Evolutionary conservation across 2,329 filamentous ascomycete genomes (phyloP).

Genomic region (Alternaria metachromatica): DNA sequence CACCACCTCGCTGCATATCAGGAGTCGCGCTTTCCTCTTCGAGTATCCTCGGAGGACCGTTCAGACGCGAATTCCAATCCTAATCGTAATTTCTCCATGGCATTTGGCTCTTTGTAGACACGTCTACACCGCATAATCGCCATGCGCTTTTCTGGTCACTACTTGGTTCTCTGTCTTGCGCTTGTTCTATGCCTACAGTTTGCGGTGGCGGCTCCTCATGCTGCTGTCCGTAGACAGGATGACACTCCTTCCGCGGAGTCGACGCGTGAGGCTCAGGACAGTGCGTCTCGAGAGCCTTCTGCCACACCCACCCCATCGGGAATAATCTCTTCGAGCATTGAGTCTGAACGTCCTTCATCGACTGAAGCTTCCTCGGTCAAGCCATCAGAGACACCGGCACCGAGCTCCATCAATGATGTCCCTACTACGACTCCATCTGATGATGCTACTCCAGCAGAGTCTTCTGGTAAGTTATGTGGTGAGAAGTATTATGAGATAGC

Average conservation of each 20-base stretch:
- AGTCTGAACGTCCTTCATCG: conserved; percentile 21
- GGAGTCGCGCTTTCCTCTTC: conserved; percentile 10
- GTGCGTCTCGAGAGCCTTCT: conserved; percentile 21
- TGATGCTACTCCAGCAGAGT: conserved; percentile 24
- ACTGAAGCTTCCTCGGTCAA: conserved; percentile 16
- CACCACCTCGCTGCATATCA: neutral
- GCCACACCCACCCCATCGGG: conserved; percentile 19
- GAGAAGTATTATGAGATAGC: neutral
- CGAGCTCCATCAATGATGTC: conserved; percentile 22
- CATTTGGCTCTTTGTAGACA: conserved; percentile 19
- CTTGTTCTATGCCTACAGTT: conserved; percentile 36
- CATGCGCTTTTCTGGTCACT: conserved; percentile 38
- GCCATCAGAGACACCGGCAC: conserved; percentile 14
- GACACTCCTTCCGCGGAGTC: conserved; percentile 24
- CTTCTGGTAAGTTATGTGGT: conserved; percentile 21
- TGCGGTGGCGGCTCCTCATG: conserved; percentile 28
- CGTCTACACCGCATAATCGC: conserved; percentile 15
- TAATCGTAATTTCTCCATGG: conserved; percentile 37
- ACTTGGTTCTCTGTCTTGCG: conserved; percentile 33
- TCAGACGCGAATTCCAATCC: neutral
- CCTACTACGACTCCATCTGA: conserved; percentile 23
- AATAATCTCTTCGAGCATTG: conserved; percentile 16
- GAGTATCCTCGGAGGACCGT: conserved; percentile 4
- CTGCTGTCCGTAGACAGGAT: conserved; percentile 41
- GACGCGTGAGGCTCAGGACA: conserved; percentile 16